Evolutionary conservation across 345 rosid species (phyloP), one percentile per base, ranked within the genome.

Genomic region (Citrus australasica): DNA sequence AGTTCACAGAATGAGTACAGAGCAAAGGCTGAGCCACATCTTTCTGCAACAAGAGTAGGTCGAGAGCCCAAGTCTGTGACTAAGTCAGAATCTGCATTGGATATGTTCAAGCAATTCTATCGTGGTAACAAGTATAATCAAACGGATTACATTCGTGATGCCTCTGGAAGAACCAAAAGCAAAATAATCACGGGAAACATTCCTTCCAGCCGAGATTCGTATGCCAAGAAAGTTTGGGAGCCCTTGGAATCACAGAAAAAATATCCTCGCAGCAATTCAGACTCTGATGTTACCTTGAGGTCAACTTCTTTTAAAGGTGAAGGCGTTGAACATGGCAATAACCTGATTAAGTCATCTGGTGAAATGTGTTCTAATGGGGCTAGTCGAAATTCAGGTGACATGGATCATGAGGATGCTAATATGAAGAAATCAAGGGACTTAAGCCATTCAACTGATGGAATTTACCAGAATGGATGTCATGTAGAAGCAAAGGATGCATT

Each of bases 201-300:
- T 83, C 65, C 82, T 71, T 80, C 86, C 60, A 77, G 64, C 80
- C 84, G 85, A 82, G 93, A 89, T 60, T 69, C 85, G 77, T 83
- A 81, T 71, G 78, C 82, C 63, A 91, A 86, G 85, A 90, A 95
- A 84, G 91, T 93, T 67, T 90, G 94, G 97, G 97, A 92, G 83
- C 90, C 97, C 7, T 79, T 87, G 85, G 97, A 92, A 82, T 78
- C 87, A 27, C 90, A 84, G 73, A 91, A 85, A 79, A 93, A 86
- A 79, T 87, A 90, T 64, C 79, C 92, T 22, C 65, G 91, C 76
- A 90, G 88, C 92, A 91, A 87, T 86, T 87, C 94, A 11, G 90
- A 88, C 40, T 76, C 89, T 77, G 93, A 88, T 69, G 76, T 91
- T 69, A 86, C 89, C 55, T 59, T 87, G 82, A 84, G 84, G 69